Conservation (phyloP, 768 basidiomycete genomes). For the Chalciporus piperatus region DNA sequence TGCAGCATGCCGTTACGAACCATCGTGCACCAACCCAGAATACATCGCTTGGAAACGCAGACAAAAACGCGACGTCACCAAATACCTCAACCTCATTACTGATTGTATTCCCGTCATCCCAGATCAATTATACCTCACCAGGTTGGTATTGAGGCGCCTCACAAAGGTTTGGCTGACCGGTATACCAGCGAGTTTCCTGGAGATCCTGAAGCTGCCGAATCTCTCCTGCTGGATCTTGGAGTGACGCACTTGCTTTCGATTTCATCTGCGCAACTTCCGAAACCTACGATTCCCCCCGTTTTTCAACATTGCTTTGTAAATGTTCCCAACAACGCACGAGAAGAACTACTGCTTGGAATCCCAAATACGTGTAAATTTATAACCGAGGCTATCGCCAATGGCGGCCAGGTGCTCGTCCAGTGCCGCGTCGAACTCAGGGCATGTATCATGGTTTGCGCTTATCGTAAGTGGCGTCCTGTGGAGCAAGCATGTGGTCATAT, state of each 20-base stretch:
- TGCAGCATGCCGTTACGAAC: constrained; percentile 46
- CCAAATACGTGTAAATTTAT: constrained; percentile 47
- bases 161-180: neutral
- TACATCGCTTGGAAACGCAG: constrained; percentile 61
- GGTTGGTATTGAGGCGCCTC: constrained; percentile 28
- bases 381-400: constrained; percentile 36
- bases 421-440: constrained; percentile 53
- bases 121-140: constrained; percentile 50
- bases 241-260: constrained; percentile 55
- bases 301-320: constrained; percentile 43
- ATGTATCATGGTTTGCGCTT: constrained; percentile 51
- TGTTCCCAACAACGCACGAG: constrained; percentile 37
- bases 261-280: constrained; percentile 46
- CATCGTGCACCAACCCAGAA: constrained; percentile 37
- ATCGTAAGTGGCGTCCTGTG: constrained; percentile 37
- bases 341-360: constrained; percentile 44
- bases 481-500: neutral
- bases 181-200: constrained; percentile 52
- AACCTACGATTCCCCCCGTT: constrained; percentile 27
- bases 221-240: constrained; percentile 48
- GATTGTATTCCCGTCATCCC: constrained; percentile 54
- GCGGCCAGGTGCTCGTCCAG: constrained; percentile 53
- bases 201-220: constrained; percentile 47
- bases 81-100: constrained; percentile 48
- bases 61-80: constrained; percentile 50